Conservation (phyloP, 345 rosid species). For the Rhodomyrtus tomentosa region DNA sequence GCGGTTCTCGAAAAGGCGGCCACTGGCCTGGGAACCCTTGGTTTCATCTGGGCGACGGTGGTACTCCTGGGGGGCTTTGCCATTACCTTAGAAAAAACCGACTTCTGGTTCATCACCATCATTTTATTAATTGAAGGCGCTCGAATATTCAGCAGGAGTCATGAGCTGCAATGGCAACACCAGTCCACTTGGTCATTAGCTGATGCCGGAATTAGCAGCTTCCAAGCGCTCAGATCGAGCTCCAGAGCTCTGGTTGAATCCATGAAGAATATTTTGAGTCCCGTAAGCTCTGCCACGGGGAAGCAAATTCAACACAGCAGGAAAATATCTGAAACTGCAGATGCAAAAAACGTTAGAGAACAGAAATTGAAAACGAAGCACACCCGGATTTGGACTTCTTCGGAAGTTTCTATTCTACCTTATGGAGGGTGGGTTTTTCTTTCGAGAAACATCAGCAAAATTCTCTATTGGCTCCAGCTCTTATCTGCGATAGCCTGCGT, state of each 20-base stretch:
- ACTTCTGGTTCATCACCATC: background rate
- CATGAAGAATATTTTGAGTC: conserved; percentile 7
- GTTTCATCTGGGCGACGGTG: background rate
- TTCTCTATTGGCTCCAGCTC: background rate
- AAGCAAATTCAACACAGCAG: background rate
- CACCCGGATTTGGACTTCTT: conserved; percentile 40
- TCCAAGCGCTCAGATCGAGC: conserved; percentile 36
- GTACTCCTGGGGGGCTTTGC: background rate
- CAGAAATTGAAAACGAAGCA: conserved; percentile 10
- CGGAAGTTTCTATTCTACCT: conserved; percentile 65
- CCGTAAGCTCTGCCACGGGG: conserved; percentile 1
- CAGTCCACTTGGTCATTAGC: background rate
- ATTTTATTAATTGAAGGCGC: background rate
- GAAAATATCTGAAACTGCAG: conserved; percentile 4
- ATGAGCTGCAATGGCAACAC: background rate
- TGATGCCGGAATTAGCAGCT: conserved; percentile 24
- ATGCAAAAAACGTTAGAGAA: background rate
- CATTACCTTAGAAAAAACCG: background rate
- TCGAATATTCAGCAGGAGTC: background rate
- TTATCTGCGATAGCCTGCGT: conserved; percentile 1
- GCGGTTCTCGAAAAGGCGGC: background rate
- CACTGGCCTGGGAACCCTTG: background rate
- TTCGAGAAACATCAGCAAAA: conserved; percentile 18
- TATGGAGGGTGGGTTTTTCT: conserved; percentile 56
- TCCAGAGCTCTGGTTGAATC: conserved; percentile 15